These are phyloP conservation scores for Dipodascopsis tothii DNA, from an alignment of 805 yeast species.

Conservation along the genomic window DNA sequence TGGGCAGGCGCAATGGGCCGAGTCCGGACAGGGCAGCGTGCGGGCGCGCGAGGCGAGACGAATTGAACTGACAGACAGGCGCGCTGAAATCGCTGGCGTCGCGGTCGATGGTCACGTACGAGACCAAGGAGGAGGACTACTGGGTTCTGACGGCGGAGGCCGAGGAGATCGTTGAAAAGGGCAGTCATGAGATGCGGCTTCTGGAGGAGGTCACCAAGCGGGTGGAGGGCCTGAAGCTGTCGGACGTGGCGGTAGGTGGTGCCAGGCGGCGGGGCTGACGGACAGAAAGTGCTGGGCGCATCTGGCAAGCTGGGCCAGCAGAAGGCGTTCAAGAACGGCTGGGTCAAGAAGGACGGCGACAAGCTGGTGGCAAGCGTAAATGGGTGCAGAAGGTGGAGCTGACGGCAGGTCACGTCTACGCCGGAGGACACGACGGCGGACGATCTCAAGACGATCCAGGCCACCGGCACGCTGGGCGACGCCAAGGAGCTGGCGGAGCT, in stretches of 20 bases:
- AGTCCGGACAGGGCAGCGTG: no score
- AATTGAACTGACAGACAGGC: conserved; percentile 32
- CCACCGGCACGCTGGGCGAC: conserved; percentile 50
- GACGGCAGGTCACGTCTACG: conserved; percentile 29
- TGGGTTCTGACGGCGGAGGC: conserved; percentile 81
- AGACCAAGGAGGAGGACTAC: conserved; percentile 63
- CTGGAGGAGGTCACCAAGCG: conserved; percentile 64
- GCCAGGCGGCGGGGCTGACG: conserved; percentile 9
- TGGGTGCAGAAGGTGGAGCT: neutral
- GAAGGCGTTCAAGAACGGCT: conserved; percentile 92
- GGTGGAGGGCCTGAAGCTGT: conserved; percentile 71
- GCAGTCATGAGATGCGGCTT: conserved; percentile 85
- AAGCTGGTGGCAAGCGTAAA: conserved; percentile 49
- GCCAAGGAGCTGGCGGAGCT: conserved; percentile 70
- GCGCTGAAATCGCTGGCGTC: conserved; percentile 82
- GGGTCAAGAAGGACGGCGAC: conserved; percentile 87
- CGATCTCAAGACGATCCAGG: conserved; percentile 51
- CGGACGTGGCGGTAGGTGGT: conserved; percentile 39
- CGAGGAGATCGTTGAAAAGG: conserved; percentile 62
- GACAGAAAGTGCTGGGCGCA: conserved; percentile 57
- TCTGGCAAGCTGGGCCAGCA: conserved; percentile 92
- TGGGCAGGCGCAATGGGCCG: neutral
- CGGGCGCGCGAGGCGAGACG: no score
- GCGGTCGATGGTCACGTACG: conserved; percentile 67
- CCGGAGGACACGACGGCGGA: conserved; percentile 64